Percentiles rank a stretch among this genome's conserved stretches.
phyloP scores from a whole-genome alignment of 1,284 basidiomycete species.

The Porodaedalea pini region DNA sequence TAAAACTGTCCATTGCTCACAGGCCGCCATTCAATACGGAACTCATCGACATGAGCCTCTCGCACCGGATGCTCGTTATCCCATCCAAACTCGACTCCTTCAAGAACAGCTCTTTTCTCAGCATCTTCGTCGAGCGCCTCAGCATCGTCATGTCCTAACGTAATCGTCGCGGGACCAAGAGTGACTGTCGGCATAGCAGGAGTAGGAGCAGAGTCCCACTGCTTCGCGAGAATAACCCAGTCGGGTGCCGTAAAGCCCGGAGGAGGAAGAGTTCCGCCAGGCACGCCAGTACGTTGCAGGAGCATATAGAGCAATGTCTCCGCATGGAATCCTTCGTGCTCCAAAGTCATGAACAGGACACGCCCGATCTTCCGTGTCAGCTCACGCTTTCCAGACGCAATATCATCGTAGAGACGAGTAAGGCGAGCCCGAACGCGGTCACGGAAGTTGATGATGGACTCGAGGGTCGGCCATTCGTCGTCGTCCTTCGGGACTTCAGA shows the following conservation, averaged over 20 bases:
- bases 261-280: slow-evolving; percentile 71
- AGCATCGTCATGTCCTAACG: slow-evolving; percentile 81
- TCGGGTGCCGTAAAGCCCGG: slow-evolving; percentile 70
- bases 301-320: slow-evolving; percentile 97
- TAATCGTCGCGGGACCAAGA: slow-evolving; percentile 59
- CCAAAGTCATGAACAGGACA: slow-evolving; percentile 84
- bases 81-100: slow-evolving; percentile 80
- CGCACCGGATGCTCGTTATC: slow-evolving; percentile 87
- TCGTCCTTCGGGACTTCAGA: slow-evolving; percentile 80
- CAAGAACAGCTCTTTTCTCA: slow-evolving; percentile 23
- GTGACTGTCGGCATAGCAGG: slow-evolving; percentile 44
- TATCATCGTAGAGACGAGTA: slow-evolving; percentile 66
- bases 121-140: slow-evolving; percentile 64
- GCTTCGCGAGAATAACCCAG: slow-evolving; percentile 65
- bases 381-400: slow-evolving; percentile 53
- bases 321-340: slow-evolving; percentile 84
- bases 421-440: slow-evolving; percentile 72
- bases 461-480: slow-evolving; percentile 84
- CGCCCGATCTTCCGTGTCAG: slow-evolving; percentile 71
- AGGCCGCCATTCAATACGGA: slow-evolving; percentile 81
- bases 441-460: slow-evolving; percentile 76
- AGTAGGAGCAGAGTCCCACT: slow-evolving; percentile 57
- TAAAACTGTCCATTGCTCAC: slow-evolving; percentile 82
- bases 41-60: slow-evolving; percentile 50
- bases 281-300: slow-evolving; percentile 69